These are phyloP conservation scores for Irpex rosettiformis DNA, from an alignment of 1,284 basidiomycete genomes.

Conservation along the genomic window DNA sequence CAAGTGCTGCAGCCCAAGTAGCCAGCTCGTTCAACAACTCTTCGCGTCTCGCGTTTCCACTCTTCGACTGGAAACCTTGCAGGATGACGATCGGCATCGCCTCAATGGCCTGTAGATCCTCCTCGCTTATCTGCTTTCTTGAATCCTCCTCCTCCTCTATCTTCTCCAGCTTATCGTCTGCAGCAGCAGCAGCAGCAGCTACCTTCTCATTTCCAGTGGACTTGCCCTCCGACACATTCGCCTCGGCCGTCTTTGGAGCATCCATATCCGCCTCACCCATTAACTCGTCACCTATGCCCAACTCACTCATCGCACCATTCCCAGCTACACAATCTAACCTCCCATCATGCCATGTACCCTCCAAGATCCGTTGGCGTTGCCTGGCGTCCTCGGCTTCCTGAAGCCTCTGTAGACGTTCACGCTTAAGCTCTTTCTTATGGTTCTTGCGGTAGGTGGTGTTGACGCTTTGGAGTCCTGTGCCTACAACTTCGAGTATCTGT, in stretches of 20 bases:
- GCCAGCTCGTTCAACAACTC: conserved; percentile 77
- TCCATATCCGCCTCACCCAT: conserved; percentile 39
- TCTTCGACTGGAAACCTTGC: conserved; percentile 67
- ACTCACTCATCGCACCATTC: conserved; percentile 79
- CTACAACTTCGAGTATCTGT: conserved; percentile 81
- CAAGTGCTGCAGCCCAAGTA: conserved; percentile 82
- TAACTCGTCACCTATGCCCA: conserved; percentile 74
- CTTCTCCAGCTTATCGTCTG: conserved; percentile 1
- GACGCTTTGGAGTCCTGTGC: conserved; percentile 67
- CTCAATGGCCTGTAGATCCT: conserved; percentile 49
- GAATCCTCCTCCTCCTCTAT: conserved; percentile 26
- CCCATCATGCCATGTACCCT: conserved; percentile 78
- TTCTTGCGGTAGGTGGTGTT: conserved; percentile 48
- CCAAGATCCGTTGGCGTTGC: conserved; percentile 43
- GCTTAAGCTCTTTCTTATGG: conserved; percentile 37
- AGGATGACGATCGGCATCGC: conserved; percentile 84
- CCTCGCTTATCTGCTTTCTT: conserved; percentile 30
- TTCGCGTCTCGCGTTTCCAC: conserved; percentile 61
- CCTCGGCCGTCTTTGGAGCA: background rate
- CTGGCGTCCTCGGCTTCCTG: conserved; percentile 33
- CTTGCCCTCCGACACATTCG: conserved; percentile 14
- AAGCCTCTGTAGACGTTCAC: conserved; percentile 28
- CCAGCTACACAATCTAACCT: conserved; percentile 78
- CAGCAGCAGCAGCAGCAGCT: background rate
- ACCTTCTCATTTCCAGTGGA: background rate